Evolutionary conservation across 495 filamentous ascomycete genomes (phyloP), one percentile per base, ranked within the genome.

Genomic region (Trichoderma gamsii): DNA sequence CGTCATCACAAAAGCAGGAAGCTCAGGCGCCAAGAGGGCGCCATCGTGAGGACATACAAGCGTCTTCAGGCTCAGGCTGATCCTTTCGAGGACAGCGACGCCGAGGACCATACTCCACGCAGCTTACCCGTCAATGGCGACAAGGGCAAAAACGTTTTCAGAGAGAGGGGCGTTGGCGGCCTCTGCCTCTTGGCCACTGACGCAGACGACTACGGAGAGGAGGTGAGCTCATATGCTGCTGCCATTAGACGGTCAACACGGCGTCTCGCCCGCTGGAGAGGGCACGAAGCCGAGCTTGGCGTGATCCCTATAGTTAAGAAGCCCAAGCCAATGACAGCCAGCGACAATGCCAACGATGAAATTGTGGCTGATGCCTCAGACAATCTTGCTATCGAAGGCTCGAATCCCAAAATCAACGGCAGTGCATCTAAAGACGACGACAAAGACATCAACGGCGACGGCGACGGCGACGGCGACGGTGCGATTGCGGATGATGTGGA

Each of bases 121-220:
- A 73, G 56, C 76, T 78, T 69, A 78, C 77, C 76, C 16, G 70
- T 74, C 38, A 75, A 77, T 65, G 73, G 71, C 25, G 69, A 63
- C 32, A 73, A 71, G 52, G 70, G 76, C 66, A 70, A 59, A 44
- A 71, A 71, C 65, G 72, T 72, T 16, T 85, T 83, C 73, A 76
- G 79, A 41, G 83, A 86, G 73, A 76, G 78, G 64, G 91, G 90
- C 41, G 83, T 84, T 32, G 90, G 87, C 16, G 92, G 92, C 3
- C 76, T 96, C 29, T 82, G 88, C 64, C 88, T 87, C 25, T 84
- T 89, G 5, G 81, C 82, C n/a, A 77, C 81, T 11, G 85, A 86
- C 68, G 82, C 87, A 25, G 86, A 91, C 65, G 92, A 95, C 73
- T 95, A 86, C 73, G 92, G 92, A 64, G 92, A 95, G 73, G 88